These are phyloP conservation scores for Blastobotrys muscicola DNA, from an alignment of 805 yeast genomes.

Conservation along the genomic window DNA sequence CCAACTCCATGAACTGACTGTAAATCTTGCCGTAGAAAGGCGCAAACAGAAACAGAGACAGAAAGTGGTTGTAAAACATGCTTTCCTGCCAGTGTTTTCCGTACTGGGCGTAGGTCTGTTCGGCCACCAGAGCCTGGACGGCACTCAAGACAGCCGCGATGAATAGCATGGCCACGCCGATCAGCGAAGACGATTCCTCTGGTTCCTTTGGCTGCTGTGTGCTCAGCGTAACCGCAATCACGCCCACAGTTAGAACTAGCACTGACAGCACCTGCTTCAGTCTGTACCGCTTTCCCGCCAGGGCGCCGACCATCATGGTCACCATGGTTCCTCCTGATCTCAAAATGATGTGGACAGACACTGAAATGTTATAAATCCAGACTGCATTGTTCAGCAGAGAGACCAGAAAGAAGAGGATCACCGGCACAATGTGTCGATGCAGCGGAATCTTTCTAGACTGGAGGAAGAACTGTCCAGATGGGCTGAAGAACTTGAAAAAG, in stretches of 20 bases:
- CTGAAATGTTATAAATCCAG: constrained; percentile 46
- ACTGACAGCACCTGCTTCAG: constrained; percentile 42
- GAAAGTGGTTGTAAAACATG: constrained; percentile 49
- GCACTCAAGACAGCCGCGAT: constrained; percentile 45
- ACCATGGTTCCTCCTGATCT: constrained; percentile 56
- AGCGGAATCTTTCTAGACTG: constrained; percentile 27
- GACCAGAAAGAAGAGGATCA: constrained; percentile 41
- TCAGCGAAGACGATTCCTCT: neutral
- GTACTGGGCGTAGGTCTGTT: constrained; percentile 38
- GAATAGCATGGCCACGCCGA: constrained; percentile 36
- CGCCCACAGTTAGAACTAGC: constrained; percentile 44
- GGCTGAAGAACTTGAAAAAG: constrained; percentile 30
- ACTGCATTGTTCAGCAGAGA: constrained; percentile 50
- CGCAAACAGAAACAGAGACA: constrained; percentile 45
- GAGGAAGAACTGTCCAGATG: constrained; percentile 24
- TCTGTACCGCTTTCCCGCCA: constrained; percentile 40
- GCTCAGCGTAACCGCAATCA: constrained; percentile 31
- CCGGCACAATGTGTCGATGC: constrained; percentile 35
- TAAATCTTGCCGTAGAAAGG: constrained; percentile 28
- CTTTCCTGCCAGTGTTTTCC: constrained; percentile 59
- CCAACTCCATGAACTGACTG: constrained; percentile 22
- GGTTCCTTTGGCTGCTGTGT: neutral
- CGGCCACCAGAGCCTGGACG: constrained; percentile 49
- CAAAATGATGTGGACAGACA: constrained; percentile 59
- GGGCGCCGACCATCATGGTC: constrained; percentile 48